Percentiles rank a stretch among this genome's conserved stretches.
These are phyloP conservation scores for Claviceps lovelessii DNA, from an alignment of 2,329 filamentous ascomycete genomes.

Conservation along the genomic window DNA sequence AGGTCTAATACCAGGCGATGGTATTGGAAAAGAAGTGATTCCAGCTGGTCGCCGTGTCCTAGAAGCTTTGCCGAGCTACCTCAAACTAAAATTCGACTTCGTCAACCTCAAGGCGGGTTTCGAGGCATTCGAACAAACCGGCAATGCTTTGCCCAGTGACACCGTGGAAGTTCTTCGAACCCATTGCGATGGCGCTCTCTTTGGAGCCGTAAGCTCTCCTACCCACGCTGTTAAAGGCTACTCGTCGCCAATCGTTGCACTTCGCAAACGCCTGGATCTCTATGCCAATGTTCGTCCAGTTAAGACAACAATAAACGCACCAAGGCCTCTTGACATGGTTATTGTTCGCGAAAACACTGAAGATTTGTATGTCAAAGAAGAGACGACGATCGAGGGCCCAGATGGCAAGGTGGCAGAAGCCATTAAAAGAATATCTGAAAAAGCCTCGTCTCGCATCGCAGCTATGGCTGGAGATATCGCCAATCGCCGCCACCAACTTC, in stretches of 20 bases:
- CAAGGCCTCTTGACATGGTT: constrained; percentile 76
- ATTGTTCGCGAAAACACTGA: constrained; percentile 99
- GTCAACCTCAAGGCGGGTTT: constrained; percentile 86
- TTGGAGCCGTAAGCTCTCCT: constrained; percentile 89
- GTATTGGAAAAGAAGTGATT: constrained; percentile 97
- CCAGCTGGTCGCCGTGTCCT: constrained; percentile 83
- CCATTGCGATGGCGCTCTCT: constrained; percentile 91
- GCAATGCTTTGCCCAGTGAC: constrained; percentile 73
- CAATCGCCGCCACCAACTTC: constrained; percentile 67
- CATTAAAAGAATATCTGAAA: constrained; percentile 90
- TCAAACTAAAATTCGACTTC: constrained; percentile 88
- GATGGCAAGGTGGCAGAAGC: constrained; percentile 85
- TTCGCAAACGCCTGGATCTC: constrained; percentile 86
- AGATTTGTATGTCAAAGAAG: constrained; percentile 95
- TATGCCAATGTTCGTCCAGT: constrained; percentile 97
- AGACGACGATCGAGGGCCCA: constrained; percentile 63
- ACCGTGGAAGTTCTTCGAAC: constrained; percentile 79
- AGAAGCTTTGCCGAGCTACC: constrained; percentile 81
- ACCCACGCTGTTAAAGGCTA: constrained; percentile 85
- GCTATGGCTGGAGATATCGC: constrained; percentile 93
- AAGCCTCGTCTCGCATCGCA: constrained; percentile 72
- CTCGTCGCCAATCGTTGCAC: constrained; percentile 88
- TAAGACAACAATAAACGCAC: constrained; percentile 58
- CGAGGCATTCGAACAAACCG: constrained; percentile 82
- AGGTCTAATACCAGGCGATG: constrained; percentile 96